Conservation (phyloP, 2,329 filamentous ascomycete genomes). For the Emergomyces orientalis region DNA sequence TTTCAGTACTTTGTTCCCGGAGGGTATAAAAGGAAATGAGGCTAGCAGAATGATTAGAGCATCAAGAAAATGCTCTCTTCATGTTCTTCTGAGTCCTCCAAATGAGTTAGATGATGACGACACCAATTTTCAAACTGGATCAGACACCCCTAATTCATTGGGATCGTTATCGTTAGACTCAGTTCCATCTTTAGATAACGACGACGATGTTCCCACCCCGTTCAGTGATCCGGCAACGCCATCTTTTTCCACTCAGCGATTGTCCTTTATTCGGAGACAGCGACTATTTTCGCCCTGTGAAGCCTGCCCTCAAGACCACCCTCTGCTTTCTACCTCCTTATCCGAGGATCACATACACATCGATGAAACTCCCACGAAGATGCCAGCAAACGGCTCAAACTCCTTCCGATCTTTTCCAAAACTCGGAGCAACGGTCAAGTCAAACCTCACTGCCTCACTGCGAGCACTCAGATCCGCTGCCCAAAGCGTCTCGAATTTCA, state of each 20-base stretch:
- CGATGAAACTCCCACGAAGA: conserved; percentile 17
- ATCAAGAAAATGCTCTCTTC: conserved; percentile 40
- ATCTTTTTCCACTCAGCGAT: conserved; percentile 32
- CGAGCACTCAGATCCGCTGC: conserved; percentile 53
- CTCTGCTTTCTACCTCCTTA: conserved; percentile 40
- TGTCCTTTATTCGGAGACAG: conserved; percentile 33
- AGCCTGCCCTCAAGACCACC: conserved; percentile 50
- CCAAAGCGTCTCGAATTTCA: conserved; percentile 52
- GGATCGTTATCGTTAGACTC: conserved; percentile 51
- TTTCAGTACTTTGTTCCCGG: conserved; percentile 50
- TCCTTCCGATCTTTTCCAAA: conserved; percentile 32
- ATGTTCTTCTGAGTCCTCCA: conserved; percentile 47
- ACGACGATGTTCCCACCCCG: conserved; percentile 42
- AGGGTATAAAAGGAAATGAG: conserved; percentile 42
- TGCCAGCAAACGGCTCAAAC: conserved; percentile 24
- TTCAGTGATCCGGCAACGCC: conserved; percentile 35
- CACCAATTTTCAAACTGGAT: conserved; percentile 30
- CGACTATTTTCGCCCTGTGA: conserved; percentile 45
- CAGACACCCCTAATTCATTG: conserved; percentile 38
- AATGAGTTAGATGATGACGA: conserved; percentile 35
- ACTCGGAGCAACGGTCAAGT: conserved; percentile 47
- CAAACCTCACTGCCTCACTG: conserved; percentile 54
- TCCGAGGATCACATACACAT: conserved; percentile 11
- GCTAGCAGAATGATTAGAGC: conserved; percentile 24
- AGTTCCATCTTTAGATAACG: conserved; percentile 45